These are phyloP conservation scores for Grigorovia transvaalensis DNA, from an alignment of 805 yeast species.

Conservation along the genomic window DNA sequence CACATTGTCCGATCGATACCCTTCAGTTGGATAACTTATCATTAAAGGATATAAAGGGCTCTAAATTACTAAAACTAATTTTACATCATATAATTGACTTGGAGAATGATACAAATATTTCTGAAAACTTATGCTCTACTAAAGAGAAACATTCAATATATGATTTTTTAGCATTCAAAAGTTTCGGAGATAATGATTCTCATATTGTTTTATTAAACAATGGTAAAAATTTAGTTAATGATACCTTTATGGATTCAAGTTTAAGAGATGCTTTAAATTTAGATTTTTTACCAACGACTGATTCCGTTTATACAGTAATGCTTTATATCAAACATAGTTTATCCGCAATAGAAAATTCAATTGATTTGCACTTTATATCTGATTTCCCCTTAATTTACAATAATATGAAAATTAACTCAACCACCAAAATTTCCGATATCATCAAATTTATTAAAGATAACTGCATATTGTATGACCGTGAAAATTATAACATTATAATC, in stretches of 20 bases:
- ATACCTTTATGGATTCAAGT: conserved; percentile 13
- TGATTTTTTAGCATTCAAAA: conserved; percentile 16
- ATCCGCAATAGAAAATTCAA: conserved; percentile 1
- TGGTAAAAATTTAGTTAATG: conserved; percentile 7
- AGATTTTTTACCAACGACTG: conserved; percentile 29
- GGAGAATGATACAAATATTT: conserved; percentile 7
- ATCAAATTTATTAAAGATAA: conserved; percentile 19
- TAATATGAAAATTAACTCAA: conserved; percentile 13
- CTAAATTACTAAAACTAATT: conserved; percentile 11
- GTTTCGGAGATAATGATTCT: conserved; percentile 14
- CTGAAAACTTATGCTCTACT: conserved; percentile 10
- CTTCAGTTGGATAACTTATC: conserved; percentile 3
- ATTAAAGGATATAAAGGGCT: conserved; percentile 7
- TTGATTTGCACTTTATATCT: conserved; percentile 1
- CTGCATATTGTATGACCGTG: conserved; percentile 14
- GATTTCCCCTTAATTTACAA: conserved; percentile 19
- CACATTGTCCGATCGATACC: not conserved
- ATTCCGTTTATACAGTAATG: conserved; percentile 22
- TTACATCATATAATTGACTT: conserved; percentile 10
- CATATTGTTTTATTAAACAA: conserved; percentile 7
- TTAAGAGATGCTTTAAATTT: conserved; percentile 23
- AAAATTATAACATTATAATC: conserved; percentile 14
- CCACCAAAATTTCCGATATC: conserved; percentile 20
- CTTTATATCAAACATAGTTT: conserved; percentile 19
- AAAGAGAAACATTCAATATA: conserved; percentile 8